Base-by-base conservation (phyloP, 345 rosid species). In the Nasturtium officinale region DNA sequence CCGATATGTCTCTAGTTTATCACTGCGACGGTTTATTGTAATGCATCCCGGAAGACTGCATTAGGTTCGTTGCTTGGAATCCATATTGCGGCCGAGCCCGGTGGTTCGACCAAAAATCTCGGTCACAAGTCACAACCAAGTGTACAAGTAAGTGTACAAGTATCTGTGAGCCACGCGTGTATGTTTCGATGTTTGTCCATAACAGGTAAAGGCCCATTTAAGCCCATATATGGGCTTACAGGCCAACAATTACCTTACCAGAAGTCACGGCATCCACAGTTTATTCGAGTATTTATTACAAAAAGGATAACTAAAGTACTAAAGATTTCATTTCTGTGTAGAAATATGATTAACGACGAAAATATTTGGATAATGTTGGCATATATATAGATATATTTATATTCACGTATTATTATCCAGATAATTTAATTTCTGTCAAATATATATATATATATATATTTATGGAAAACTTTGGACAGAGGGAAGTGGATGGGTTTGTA, bases 401-500 rank as follows among this genome's bases (percentile, higher is more conserved):
- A 54, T 43, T 46, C 7, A 43, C 5, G 53, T 5, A 30, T 10
- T 7, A 58, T 33, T 33, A 25, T 48, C 25, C 9, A 35, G 20
- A 57, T 29, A 58, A 33, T n/a, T 18, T 9, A 30, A 16, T 42
- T 21, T 30, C 0, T 30, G 28, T n/a, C n/a, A n/a, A n/a, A n/a
- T n/a, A n/a, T n/a, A n/a, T n/a, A n/a, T 50, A 65, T 25, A 72
- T 28, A n/a, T 43, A 7, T 58, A 65, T 26, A 16, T 42, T 21
- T 30, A 0, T 30, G 73, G 65, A 33, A 55, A 75, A 32, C 51
- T 32, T 52, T 17, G 66, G 79, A 76, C 75, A 76, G 69, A 55
- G 71, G 75, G 66, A 69, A 69, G 80, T 76, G 76, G 67, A 65
- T 63, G 57, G 26, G 52, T 40, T 65, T 77, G 80, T 71, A 77